Evolutionary conservation across 495 filamentous ascomycete genomes (phyloP).

Genomic region (Neurospora sp.): DNA sequence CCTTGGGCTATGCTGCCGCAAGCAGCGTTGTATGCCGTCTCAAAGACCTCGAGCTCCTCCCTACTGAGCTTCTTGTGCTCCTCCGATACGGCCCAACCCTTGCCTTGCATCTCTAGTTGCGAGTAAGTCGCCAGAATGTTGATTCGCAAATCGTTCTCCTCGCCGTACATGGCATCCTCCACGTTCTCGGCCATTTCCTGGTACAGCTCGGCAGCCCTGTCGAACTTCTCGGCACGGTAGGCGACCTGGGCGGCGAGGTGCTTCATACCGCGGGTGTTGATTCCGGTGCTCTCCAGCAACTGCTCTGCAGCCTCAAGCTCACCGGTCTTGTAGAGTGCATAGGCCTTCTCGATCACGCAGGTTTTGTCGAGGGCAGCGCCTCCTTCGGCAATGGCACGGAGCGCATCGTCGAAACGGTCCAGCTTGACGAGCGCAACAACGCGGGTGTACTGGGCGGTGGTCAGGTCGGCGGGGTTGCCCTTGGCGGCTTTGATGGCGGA

Average conservation of each 20-base stretch:
- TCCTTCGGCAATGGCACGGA: conserved; percentile 63
- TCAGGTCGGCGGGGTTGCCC: conserved; percentile 43
- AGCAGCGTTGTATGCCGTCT: conserved; percentile 87
- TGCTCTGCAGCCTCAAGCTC: conserved; percentile 60
- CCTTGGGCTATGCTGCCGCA: conserved; percentile 76
- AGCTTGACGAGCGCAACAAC: conserved; percentile 83
- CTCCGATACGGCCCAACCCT: conserved; percentile 26
- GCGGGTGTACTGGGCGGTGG: conserved; percentile 59
- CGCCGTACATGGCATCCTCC: conserved; percentile 41
- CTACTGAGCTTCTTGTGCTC: conserved; percentile 44
- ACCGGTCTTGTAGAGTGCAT: conserved; percentile 84
- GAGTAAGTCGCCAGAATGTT: conserved; percentile 73
- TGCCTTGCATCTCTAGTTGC: conserved; percentile 77
- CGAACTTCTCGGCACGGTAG: conserved; percentile 79
- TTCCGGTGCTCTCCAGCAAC: conserved; percentile 37
- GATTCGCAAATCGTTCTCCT: conserved; percentile 80
- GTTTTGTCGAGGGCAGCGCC: conserved; percentile 55
- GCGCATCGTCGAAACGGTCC: conserved; percentile 85
- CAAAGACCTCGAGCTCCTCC: conserved; percentile 83
- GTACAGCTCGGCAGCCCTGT: conserved; percentile 60
- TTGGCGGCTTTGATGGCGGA: conserved; percentile 64
- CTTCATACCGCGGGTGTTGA: conserved; percentile 40
- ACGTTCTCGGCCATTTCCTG: conserved; percentile 43
- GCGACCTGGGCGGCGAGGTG: conserved; percentile 86
- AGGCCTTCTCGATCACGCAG: conserved; percentile 73